Evolutionary conservation across 768 basidiomycete species (phyloP).

Genomic region (Mycena polygramma): DNA sequence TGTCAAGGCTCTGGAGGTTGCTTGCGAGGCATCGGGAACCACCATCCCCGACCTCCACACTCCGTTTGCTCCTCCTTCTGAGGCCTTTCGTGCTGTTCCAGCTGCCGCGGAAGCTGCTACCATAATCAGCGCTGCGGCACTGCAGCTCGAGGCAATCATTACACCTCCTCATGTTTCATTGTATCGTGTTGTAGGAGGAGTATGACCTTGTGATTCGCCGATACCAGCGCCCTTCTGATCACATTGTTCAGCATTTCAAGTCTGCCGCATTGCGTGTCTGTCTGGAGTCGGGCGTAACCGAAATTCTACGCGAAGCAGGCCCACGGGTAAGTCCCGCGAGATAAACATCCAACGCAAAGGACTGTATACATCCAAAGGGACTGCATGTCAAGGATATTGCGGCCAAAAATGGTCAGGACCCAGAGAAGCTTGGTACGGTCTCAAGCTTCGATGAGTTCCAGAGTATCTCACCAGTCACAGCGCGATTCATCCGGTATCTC

Average conservation of each 20-base stretch:
- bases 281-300: slow-evolving; percentile 51
- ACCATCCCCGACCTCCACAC: slow-evolving; percentile 33
- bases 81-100: slow-evolving; percentile 45
- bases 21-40: slow-evolving; percentile 5
- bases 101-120: slow-evolving; percentile 46
- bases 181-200: slow-evolving; percentile 44
- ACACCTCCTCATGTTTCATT: slow-evolving; percentile 44
- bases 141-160: slow-evolving; percentile 47
- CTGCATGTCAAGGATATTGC: slow-evolving; percentile 53
- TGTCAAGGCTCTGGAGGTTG: slow-evolving; percentile 19
- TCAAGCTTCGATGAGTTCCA: not conserved
- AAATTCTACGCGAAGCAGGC: slow-evolving; percentile 57
- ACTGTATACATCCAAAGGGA: slow-evolving; percentile 40
- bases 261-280: slow-evolving; percentile 48
- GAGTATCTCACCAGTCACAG: slow-evolving; percentile 37
- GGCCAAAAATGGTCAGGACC: slow-evolving; percentile 44
- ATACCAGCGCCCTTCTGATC: not conserved
- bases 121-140: slow-evolving; percentile 47
- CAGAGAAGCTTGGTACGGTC: slow-evolving; percentile 50
- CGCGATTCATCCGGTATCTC: slow-evolving; percentile 53
- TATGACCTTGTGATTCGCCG: slow-evolving; percentile 33
- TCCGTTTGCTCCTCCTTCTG: too few relatives aligned
- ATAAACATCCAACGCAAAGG: too few relatives aligned
- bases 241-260: slow-evolving; percentile 43
- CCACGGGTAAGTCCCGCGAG: slow-evolving; percentile 39